Percentiles rank a stretch among this genome's conserved stretches.
These are phyloP conservation scores for Solanum medicagineum DNA, from an alignment of 257 asterid species.

Conservation along the genomic window DNA sequence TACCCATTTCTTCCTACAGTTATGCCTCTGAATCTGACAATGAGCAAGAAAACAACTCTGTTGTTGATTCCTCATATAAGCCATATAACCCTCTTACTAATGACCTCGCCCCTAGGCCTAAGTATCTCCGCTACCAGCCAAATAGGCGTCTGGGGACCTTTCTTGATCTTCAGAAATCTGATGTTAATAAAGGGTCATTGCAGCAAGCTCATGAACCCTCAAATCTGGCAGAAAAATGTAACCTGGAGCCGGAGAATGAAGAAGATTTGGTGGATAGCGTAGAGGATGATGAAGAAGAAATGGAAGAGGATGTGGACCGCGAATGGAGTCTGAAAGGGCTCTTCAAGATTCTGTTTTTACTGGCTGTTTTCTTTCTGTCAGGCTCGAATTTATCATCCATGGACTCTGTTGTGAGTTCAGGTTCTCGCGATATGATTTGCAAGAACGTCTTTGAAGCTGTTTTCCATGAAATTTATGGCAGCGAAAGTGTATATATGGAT, in stretches of 20 bases:
- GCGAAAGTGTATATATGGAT: not conserved
- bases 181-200: slow-evolving; percentile 13
- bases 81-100: slow-evolving; percentile 44
- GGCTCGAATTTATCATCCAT: slow-evolving; percentile 25
- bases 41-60: slow-evolving; percentile 5
- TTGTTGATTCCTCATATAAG: slow-evolving; percentile 18
- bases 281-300: slow-evolving; percentile 17
- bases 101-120: slow-evolving; percentile 63
- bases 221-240: not conserved
- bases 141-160: slow-evolving; percentile 31
- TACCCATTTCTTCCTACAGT: not conserved
- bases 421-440: slow-evolving; percentile 4
- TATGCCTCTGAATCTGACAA: slow-evolving; percentile 11
- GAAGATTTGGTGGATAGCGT: slow-evolving; percentile 8
- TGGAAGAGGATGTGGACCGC: slow-evolving; percentile 5
- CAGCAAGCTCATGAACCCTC: slow-evolving; percentile 10
- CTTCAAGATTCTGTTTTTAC: slow-evolving; percentile 23
- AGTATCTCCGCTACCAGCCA: slow-evolving; percentile 57
- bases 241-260: not conserved
- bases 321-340: slow-evolving; percentile 36
- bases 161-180: slow-evolving; percentile 7
- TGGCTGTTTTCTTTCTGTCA: slow-evolving; percentile 23
- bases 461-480: not conserved
- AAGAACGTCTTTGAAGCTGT: slow-evolving; percentile 20
- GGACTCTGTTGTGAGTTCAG: not conserved